Evolutionary conservation across 768 basidiomycete genomes (phyloP).

Genomic region (Albatrellus ellisii): DNA sequence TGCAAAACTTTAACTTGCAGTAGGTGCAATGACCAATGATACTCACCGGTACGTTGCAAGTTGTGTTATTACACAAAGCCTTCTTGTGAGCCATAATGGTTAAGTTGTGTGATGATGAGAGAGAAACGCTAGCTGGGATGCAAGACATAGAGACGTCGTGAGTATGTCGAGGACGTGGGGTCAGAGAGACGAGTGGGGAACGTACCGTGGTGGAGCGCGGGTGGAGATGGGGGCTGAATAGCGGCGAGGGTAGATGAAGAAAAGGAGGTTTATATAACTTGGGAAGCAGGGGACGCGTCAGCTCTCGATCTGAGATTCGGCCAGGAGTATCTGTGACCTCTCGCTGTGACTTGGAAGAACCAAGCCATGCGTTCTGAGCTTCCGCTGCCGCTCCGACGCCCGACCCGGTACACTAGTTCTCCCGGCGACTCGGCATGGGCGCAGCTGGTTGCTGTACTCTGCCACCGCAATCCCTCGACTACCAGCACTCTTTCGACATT

Average conservation of each 20-base stretch:
- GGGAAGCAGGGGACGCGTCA: conserved; percentile 13
- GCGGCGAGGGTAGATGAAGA: not conserved
- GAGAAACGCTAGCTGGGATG: not conserved
- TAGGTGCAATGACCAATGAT: conserved; percentile 80
- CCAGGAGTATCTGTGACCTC: conserved; percentile 1
- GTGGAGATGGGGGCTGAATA: not conserved
- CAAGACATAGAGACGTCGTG: not conserved
- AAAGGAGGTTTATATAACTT: conserved; percentile 10
- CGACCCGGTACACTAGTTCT: no score
- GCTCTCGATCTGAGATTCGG: conserved; percentile 14
- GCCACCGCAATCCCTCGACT: no score
- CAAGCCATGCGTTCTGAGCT: no score
- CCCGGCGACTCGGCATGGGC: no score
- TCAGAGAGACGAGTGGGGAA: not conserved
- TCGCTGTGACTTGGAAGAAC: no score
- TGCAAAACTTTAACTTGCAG: conserved; percentile 69
- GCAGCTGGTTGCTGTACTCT: no score
- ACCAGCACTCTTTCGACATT: no score
- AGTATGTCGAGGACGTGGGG: not conserved
- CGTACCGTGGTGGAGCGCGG: not conserved
- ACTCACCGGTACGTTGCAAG: conserved; percentile 66
- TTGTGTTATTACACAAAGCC: no score
- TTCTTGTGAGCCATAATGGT: conserved; percentile 69
- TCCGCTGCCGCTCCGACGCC: no score
- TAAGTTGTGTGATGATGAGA: conserved; percentile 11